phyloP scores from a whole-genome alignment of 139 green algal genomes.

The Closterium sp. region DNA sequence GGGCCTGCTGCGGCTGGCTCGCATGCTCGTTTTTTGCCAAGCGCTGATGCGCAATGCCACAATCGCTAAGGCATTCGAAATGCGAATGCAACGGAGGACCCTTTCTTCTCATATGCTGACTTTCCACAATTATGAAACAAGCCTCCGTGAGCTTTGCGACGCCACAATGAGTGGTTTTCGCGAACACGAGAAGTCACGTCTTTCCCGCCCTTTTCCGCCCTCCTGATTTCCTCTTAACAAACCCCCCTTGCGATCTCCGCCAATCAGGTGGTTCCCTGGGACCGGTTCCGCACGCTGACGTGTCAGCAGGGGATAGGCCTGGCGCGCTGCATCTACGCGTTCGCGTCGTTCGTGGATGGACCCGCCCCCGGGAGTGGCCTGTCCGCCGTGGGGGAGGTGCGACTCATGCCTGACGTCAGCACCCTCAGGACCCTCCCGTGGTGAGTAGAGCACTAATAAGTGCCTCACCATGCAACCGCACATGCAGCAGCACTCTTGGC shows the following conservation, averaged over 20 bases:
- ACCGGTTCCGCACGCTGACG: neutral
- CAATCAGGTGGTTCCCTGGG: slow-evolving; percentile 6
- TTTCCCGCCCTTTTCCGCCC: neutral
- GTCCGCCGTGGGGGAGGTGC: slow-evolving; percentile 49
- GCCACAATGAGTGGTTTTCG: too few relatives aligned
- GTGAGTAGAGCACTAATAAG: neutral
- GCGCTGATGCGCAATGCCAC: too few relatives aligned
- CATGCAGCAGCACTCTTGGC: too few relatives aligned
- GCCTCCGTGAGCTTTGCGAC: too few relatives aligned
- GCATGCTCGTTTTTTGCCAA: too few relatives aligned
- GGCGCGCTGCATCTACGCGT: neutral
- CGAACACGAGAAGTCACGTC: too few relatives aligned
- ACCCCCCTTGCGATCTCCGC: neutral
- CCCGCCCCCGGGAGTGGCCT: slow-evolving; percentile 25
- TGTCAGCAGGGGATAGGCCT: neutral
- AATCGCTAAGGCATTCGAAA: too few relatives aligned
- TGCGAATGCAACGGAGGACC: too few relatives aligned
- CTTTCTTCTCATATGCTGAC: too few relatives aligned
- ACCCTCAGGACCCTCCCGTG: slow-evolving; percentile 25
- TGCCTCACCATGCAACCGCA: too few relatives aligned
- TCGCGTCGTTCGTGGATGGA: slow-evolving; percentile 1
- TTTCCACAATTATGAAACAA: too few relatives aligned
- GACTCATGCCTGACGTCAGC: slow-evolving; percentile 45
- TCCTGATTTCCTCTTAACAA: neutral
- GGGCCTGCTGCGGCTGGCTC: too few relatives aligned